A percentile compares a stretch with the other conserved stretches of the same genome.
Conservation (phyloP, 345 rosid species). For the Salix arbutifolia region DNA sequence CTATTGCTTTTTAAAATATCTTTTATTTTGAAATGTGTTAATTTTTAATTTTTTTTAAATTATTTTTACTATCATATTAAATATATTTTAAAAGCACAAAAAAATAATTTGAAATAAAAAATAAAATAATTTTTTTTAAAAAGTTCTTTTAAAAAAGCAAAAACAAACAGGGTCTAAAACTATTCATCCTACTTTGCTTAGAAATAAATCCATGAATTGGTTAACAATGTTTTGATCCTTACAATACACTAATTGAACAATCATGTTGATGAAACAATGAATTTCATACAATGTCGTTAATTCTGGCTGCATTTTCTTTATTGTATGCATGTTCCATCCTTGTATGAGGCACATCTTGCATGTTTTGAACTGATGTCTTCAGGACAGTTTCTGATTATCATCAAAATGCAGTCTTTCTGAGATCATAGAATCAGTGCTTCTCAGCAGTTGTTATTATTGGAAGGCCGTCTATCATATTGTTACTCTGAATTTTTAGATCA, state of each 20-base stretch:
- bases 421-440: background rate
- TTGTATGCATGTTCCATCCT: background rate
- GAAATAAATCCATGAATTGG: background rate
- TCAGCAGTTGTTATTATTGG: background rate
- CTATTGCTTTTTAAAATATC: no score
- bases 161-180: no score
- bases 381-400: background rate
- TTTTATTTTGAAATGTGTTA: no score
- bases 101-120: no score
- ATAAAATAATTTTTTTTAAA: no score
- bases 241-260: background rate
- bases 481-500: background rate
- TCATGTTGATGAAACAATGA: background rate
- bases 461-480: background rate
- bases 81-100: no score
- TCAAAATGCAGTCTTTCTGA: background rate
- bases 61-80: no score
- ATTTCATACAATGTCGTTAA: background rate
- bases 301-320: background rate
- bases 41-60: no score
- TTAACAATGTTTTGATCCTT: background rate
- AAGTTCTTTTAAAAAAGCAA: no score
- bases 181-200: background rate
- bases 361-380: background rate
- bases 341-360: background rate